Base-by-base conservation (phyloP, 176 grass and related monocot genomes). In the Eleusine indica region DNA sequence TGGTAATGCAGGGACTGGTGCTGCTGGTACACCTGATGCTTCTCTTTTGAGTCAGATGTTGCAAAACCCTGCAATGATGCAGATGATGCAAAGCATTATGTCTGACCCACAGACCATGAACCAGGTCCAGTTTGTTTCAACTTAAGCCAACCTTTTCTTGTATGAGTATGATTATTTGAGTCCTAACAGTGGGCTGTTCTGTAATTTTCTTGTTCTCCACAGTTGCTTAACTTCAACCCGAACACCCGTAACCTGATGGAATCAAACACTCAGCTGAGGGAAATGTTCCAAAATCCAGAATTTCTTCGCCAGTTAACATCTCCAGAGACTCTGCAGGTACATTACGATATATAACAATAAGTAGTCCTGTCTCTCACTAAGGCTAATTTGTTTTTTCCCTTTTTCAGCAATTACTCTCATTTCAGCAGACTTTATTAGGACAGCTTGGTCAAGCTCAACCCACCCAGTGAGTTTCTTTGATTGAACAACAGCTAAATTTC, bases 11-110 rank as follows among this genome's bases (percentile, higher is more conserved):
- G 32, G 32, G 32, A 35, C 32, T 35, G 32, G 32, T 35, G 32
- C 32, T 35, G 32, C 32, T 35, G 32, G 86, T 82, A 70, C 86
- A 77, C 92, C 88, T 62, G 96, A 95, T 78, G 39, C 87, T 41
- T 82, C 92, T 53, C 28, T 82, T 78, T 62, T 95, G 32, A 95
- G 11, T 83, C 91, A 98, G 87, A 71, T 93, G 76, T 76, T 98
- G 86, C 96, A 98, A 93, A 98, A 95, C 87, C 96, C 96, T n/a
- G 89, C 87, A 46, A 93, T 95, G 91, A 93, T 90, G 89, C 93
- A 98, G 62, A 93, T 93, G 96, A 88, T 95, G 93, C 96, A 95
- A 73, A 98, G 88, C 83, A 66, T 98, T 62, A 88, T 98, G 85
- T 90, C 96, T 88, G 93, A 95, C 58, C 96, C 96, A 71, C 93